Percentiles rank a stretch among this genome's conserved stretches.
phyloP scores from a whole-genome alignment of 2,329 filamentous ascomycete species.

The Microdochium bolleyi region DNA sequence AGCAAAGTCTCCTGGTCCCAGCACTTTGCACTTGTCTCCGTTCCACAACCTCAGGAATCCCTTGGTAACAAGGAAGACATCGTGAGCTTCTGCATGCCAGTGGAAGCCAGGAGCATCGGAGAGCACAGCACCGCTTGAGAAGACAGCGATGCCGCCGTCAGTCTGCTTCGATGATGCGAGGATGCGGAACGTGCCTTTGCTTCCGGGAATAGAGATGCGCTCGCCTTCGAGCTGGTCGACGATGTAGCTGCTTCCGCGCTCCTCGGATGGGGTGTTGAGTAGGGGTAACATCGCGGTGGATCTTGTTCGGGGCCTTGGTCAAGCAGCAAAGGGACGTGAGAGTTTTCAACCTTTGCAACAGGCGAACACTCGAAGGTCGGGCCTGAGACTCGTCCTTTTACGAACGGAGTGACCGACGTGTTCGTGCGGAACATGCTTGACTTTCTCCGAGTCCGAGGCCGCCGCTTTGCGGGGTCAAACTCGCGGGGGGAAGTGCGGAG shows the following conservation, averaged over 20 bases:
- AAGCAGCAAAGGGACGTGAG: too few species aligned
- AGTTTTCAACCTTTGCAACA: too few species aligned
- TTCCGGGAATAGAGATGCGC: slow-evolving; percentile 41
- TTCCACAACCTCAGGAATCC: slow-evolving; percentile 49
- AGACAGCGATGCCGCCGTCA: slow-evolving; percentile 40
- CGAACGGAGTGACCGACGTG: too few species aligned
- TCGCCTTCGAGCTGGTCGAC: slow-evolving; percentile 42
- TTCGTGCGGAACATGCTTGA: too few species aligned
- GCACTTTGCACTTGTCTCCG: slow-evolving; percentile 44
- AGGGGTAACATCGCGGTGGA: background rate
- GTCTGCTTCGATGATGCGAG: slow-evolving; percentile 43
- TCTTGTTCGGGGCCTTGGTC: too few species aligned
- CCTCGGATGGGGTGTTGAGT: background rate
- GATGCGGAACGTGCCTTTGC: slow-evolving; percentile 41
- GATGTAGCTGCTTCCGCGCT: slow-evolving; percentile 30
- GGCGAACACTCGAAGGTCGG: too few species aligned
- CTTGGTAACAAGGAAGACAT: slow-evolving; percentile 48
- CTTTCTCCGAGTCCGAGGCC: too few species aligned
- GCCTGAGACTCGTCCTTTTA: too few species aligned
- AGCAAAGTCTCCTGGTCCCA: slow-evolving; percentile 49
- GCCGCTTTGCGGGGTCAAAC: too few species aligned
- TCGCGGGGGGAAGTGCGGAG: too few species aligned
- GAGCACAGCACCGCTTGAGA: slow-evolving; percentile 37
- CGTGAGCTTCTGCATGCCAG: slow-evolving; percentile 47
- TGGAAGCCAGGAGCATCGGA: slow-evolving; percentile 44